phyloP scores from a whole-genome alignment of 1,284 basidiomycete species.

The Malassezia nana region DNA sequence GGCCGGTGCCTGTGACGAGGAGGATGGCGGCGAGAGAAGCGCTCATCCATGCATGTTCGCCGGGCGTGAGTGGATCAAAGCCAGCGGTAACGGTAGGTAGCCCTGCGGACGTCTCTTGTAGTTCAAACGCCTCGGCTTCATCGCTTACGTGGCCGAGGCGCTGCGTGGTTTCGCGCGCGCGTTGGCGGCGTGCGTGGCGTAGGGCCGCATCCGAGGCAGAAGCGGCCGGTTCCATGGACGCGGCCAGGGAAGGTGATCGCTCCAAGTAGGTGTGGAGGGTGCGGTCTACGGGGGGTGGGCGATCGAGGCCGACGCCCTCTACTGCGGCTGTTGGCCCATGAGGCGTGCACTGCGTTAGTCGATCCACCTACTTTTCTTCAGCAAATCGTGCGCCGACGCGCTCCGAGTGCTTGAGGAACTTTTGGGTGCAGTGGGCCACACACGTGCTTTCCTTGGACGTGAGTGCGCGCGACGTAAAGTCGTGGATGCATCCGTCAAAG shows the following conservation, averaged over 20 bases:
- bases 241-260: neutral
- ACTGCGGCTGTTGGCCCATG: slow-evolving; percentile 16
- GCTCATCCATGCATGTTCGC: slow-evolving; percentile 13
- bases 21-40: neutral
- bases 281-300: no score
- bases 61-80: slow-evolving; percentile 9
- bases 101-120: neutral
- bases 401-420: slow-evolving; percentile 95
- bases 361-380: slow-evolving; percentile 41
- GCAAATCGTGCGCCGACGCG: slow-evolving; percentile 76
- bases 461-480: slow-evolving; percentile 88
- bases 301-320: no score
- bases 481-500: slow-evolving; percentile 87
- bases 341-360: slow-evolving; percentile 13
- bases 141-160: neutral
- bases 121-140: slow-evolving; percentile 10
- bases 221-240: neutral
- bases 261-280: no score
- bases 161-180: slow-evolving; percentile 1
- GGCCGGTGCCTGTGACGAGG: neutral
- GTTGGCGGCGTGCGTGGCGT: neutral
- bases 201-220: neutral
- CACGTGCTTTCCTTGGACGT: slow-evolving; percentile 71
- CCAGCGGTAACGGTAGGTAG: neutral
- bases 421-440: slow-evolving; percentile 64